Conservation (phyloP, 495 filamentous ascomycete genomes). For the Cryomyces minteri region DNA sequence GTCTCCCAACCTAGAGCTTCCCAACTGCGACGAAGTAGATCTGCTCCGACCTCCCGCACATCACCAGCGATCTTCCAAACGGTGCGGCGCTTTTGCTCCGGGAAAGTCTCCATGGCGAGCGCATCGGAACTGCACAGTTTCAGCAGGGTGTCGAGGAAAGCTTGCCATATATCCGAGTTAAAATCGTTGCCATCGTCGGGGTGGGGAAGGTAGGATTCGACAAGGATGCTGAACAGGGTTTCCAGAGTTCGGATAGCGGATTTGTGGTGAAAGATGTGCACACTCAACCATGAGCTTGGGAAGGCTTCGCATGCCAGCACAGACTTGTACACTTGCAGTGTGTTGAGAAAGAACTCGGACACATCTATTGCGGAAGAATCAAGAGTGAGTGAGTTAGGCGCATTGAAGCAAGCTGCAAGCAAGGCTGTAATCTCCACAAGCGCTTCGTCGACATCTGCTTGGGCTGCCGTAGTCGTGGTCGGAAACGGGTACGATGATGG, state of each 20-base stretch:
- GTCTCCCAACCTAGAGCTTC: constrained; percentile 97
- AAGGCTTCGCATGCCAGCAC: constrained; percentile 83
- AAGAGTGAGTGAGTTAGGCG: constrained; percentile 45
- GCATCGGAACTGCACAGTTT: constrained; percentile 77
- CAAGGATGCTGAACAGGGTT: constrained; percentile 56
- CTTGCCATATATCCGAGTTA: constrained; percentile 83
- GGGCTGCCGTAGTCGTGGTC: constrained; percentile 39
- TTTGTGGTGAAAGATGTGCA: constrained; percentile 89
- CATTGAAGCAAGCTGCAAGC: constrained; percentile 59
- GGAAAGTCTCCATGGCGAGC: constrained; percentile 86
- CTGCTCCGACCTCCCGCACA: constrained; percentile 79
- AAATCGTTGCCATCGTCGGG: constrained; percentile 88
- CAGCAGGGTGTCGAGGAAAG: constrained; percentile 77
- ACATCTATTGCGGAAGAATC: constrained; percentile 61
- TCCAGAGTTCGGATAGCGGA: constrained; percentile 80
- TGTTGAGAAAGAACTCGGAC: constrained; percentile 50
- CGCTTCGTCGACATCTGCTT: constrained; percentile 64
- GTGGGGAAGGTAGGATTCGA: constrained; percentile 60
- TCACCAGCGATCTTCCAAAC: constrained; percentile 99
- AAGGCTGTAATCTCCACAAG: constrained; percentile 79
- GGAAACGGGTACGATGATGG: constrained; percentile 85
- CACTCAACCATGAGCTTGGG: constrained; percentile 73
- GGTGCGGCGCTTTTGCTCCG: constrained; percentile 86
- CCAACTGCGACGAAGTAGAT: constrained; percentile 70
- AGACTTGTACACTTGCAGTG: constrained; percentile 68